Conservation (phyloP, 345 rosid genomes). For the Erucastrum elatum region DNA sequence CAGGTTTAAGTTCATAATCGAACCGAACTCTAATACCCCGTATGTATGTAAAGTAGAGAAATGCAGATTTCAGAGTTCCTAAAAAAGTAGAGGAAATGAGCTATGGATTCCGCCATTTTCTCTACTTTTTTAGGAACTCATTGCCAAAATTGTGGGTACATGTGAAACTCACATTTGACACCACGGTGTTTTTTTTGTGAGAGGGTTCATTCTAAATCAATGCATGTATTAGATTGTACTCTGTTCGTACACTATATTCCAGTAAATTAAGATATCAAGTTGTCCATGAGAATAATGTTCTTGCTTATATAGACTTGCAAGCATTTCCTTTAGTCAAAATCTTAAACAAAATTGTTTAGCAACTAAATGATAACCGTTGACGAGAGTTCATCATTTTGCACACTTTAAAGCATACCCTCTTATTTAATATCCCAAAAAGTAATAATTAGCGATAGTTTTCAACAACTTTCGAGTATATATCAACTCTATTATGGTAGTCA, state of each 20-base stretch:
- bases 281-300: not conserved
- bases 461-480: not conserved
- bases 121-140: not conserved
- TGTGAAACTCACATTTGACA: not conserved
- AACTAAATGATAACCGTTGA: conserved; percentile 1
- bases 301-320: conserved; percentile 3
- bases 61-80: too few species aligned
- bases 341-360: not conserved
- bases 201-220: conserved; percentile 6
- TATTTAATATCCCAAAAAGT: not conserved
- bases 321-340: conserved; percentile 8
- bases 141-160: not conserved
- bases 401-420: not conserved
- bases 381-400: not conserved
- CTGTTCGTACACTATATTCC: not conserved
- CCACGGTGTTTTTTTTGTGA: not conserved
- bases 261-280: not conserved
- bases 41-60: too few species aligned
- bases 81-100: too few species aligned
- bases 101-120: too few species aligned
- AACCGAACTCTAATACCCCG: not conserved
- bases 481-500: not conserved
- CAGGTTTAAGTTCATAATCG: not conserved
- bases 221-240: conserved; percentile 12
- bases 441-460: not conserved